Percentiles rank a stretch among this genome's conserved stretches.
These are phyloP conservation scores for Amanita pallidorosea DNA, from an alignment of 768 basidiomycete genomes.

Conservation along the genomic window DNA sequence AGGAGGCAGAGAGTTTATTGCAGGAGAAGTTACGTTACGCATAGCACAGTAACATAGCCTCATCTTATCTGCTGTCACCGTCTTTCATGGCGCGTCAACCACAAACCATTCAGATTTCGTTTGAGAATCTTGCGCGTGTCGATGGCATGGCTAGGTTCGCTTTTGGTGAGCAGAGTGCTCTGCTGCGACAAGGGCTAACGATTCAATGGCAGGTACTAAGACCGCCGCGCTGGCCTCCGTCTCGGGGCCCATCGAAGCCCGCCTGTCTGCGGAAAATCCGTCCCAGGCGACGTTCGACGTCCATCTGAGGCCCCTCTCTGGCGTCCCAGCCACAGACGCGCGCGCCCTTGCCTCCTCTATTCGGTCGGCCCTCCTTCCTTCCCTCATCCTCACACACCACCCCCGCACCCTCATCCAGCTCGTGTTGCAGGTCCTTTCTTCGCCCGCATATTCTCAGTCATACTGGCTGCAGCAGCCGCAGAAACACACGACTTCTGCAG, in stretches of 20 bases:
- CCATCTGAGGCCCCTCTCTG: slow-evolving; percentile 54
- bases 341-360: slow-evolving; percentile 48
- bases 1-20: background rate
- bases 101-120: slow-evolving; percentile 28
- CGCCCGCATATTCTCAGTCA: slow-evolving; percentile 5
- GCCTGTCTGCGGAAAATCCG: slow-evolving; percentile 57
- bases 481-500: slow-evolving; percentile 19
- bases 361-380: slow-evolving; percentile 45
- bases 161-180: slow-evolving; percentile 30
- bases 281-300: slow-evolving; percentile 72
- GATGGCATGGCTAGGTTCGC: slow-evolving; percentile 71
- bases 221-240: slow-evolving; percentile 53
- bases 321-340: slow-evolving; percentile 59
- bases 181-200: background rate
- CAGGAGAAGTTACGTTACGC: background rate
- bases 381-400: slow-evolving; percentile 52
- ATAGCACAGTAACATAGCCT: too few relatives aligned
- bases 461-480: background rate
- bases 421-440: slow-evolving; percentile 53
- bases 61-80: background rate
- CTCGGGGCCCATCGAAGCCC: slow-evolving; percentile 74
- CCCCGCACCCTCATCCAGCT: slow-evolving; percentile 72
- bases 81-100: background rate
- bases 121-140: slow-evolving; percentile 55
- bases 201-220: slow-evolving; percentile 14